Conservation (phyloP, 139 green algal species). For the Chlamydomonas sp. region DNA sequence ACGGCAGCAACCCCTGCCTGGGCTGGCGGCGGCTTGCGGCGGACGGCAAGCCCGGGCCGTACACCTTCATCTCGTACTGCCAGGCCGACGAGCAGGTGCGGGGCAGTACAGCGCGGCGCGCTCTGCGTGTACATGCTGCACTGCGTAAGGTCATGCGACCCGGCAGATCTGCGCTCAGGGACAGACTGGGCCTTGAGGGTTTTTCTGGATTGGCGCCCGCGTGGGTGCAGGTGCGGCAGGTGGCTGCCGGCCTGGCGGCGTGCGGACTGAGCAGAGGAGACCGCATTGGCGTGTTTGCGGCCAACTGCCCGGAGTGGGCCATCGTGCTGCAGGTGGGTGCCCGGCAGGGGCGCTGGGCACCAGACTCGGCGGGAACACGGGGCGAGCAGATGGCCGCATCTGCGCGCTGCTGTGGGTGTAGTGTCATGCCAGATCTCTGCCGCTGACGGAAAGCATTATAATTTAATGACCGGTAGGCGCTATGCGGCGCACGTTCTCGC, state of each 20-base stretch:
- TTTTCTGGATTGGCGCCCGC: too few species aligned
- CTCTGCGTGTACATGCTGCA: background rate
- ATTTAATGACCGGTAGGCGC: too few species aligned
- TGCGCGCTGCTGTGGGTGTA: background rate
- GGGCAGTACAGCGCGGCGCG: background rate
- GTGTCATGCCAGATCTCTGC: too few species aligned
- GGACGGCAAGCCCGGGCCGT: slow-evolving; percentile 39
- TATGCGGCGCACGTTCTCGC: too few species aligned
- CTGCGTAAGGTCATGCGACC: too few species aligned
- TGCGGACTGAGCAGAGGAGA: slow-evolving; percentile 37
- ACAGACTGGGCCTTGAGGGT: too few species aligned
- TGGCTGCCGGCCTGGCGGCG: slow-evolving; percentile 34
- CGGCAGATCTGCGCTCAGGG: too few species aligned
- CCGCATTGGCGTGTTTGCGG: slow-evolving; percentile 50
- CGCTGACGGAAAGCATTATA: too few species aligned
- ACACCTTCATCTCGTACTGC: slow-evolving; percentile 39
- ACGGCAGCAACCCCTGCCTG: slow-evolving; percentile 24
- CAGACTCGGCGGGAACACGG: background rate
- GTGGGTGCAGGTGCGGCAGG: slow-evolving; percentile 4
- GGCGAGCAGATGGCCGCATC: background rate
- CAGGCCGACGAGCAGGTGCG: slow-evolving; percentile 25
- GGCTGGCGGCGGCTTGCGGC: slow-evolving; percentile 9
- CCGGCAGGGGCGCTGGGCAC: background rate
- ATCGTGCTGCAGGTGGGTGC: slow-evolving; percentile 63
- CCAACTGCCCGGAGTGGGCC: slow-evolving; percentile 76